Evolutionary conservation across 2,329 filamentous ascomycete genomes (phyloP).

Genomic region (Pleurostoma richardsiae): DNA sequence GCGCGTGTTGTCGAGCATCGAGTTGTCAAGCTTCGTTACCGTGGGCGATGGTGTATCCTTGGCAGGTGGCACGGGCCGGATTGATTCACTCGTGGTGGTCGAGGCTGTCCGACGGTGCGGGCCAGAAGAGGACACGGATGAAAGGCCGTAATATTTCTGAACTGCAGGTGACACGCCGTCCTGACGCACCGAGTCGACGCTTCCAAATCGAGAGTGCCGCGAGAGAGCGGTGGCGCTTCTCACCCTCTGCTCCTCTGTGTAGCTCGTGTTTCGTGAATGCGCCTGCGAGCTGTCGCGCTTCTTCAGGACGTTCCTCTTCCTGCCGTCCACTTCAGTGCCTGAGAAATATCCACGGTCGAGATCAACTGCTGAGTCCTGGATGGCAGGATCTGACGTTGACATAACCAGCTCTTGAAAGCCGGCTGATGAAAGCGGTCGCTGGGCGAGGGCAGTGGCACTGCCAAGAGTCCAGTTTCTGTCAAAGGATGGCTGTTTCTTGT

Average conservation of each 20-base stretch:
- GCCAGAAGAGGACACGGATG: conserved; percentile 26
- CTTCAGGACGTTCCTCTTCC: conserved; percentile 72
- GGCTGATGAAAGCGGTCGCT: conserved; percentile 47
- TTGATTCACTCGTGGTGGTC: conserved; percentile 50
- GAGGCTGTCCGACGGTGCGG: conserved; percentile 58
- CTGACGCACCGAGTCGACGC: conserved; percentile 69
- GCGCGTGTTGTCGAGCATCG: conserved; percentile 22
- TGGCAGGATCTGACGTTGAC: conserved; percentile 29
- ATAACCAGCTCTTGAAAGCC: conserved; percentile 38
- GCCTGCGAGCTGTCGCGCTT: conserved; percentile 59
- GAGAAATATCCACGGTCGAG: conserved; percentile 91
- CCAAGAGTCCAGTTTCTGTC: conserved; percentile 67
- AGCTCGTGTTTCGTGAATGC: conserved; percentile 72
- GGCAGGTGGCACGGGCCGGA: conserved; percentile 42
- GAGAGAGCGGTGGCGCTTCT: conserved; percentile 62
- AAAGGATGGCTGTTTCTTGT: conserved; percentile 65
- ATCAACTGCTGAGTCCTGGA: conserved; percentile 51
- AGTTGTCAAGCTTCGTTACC: conserved; percentile 56
- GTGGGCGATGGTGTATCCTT: conserved; percentile 51
- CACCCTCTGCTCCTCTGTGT: conserved; percentile 67
- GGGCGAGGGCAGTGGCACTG: conserved; percentile 33
- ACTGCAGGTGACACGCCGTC: conserved; percentile 53
- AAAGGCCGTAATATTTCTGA: conserved; percentile 65
- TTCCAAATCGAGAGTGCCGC: conserved; percentile 73
- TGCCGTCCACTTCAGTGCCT: conserved; percentile 74